Percentiles rank a stretch among this genome's conserved stretches.
Conservation (phyloP, 768 basidiomycete genomes). For the Butyriboletus loyo region DNA sequence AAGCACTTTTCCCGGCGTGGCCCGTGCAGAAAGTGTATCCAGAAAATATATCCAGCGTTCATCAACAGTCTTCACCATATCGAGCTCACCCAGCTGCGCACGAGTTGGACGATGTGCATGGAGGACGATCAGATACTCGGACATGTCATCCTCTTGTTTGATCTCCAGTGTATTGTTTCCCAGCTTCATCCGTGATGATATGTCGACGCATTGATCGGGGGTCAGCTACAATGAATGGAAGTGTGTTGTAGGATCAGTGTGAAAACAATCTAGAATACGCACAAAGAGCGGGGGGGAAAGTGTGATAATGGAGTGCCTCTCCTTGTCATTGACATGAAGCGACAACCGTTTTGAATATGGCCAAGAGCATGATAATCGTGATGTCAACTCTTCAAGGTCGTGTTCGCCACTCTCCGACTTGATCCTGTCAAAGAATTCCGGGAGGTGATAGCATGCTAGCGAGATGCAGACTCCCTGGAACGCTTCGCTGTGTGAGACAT, state of each 20-base stretch:
- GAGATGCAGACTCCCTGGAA: conserved; percentile 41
- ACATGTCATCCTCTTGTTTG: conserved; percentile 41
- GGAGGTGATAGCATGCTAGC: conserved; percentile 42
- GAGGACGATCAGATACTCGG: conserved; percentile 44
- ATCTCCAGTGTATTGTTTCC: conserved; percentile 47
- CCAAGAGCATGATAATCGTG: conserved; percentile 40
- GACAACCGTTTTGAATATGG: conserved; percentile 32
- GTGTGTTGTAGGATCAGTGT: background rate
- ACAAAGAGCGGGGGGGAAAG: conserved; percentile 33
- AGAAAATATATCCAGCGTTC: conserved; percentile 23
- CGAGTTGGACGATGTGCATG: conserved; percentile 49
- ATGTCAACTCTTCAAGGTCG: conserved; percentile 21
- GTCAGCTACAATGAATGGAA: conserved; percentile 35
- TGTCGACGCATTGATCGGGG: conserved; percentile 48
- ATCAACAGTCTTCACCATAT: conserved; percentile 5
- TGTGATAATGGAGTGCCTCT: conserved; percentile 11
- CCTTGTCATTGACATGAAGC: conserved; percentile 8
- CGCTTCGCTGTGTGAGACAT: conserved; percentile 29
- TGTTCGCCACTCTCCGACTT: conserved; percentile 10
- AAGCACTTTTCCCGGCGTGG: background rate
- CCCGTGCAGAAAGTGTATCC: conserved; percentile 12
- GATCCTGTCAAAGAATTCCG: conserved; percentile 19
- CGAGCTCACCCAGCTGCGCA: conserved; percentile 37
- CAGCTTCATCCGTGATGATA: conserved; percentile 41
- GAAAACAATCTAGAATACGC: conserved; percentile 26